Conservation (phyloP, 352 stramenopile species). For the Globisporangium camurandrum region DNA sequence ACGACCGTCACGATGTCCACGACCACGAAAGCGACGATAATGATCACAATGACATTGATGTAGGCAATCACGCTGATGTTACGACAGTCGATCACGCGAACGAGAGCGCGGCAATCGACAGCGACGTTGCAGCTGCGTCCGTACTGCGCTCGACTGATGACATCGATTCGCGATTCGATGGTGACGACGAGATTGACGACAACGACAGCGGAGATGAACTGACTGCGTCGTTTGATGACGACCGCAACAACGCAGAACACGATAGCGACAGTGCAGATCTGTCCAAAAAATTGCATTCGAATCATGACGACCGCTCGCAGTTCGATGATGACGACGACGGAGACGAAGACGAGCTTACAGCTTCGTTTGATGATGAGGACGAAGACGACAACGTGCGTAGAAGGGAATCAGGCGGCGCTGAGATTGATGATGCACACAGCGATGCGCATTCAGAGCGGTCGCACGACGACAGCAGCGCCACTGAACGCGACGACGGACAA, state of each 20-base stretch:
- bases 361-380: not conserved
- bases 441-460: not conserved
- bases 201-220: not conserved
- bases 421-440: not conserved
- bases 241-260: too few species aligned
- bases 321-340: not conserved
- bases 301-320: not conserved
- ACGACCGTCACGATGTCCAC: not conserved
- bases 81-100: too few species aligned
- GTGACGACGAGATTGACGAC: not conserved
- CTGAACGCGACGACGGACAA: too few species aligned
- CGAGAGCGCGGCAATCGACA: too few species aligned
- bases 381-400: not conserved
- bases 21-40: not conserved
- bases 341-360: not conserved
- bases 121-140: too few species aligned
- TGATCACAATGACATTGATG: not conserved
- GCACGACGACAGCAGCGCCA: not conserved
- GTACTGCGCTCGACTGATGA: too few species aligned
- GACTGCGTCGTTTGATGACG: too few species aligned
- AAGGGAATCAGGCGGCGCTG: not conserved
- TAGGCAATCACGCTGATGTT: too few species aligned
- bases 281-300: not conserved
- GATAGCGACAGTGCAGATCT: not conserved
- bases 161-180: too few species aligned